phyloP scores from a whole-genome alignment of 345 rosid species.

The Excoecaria agallocha region DNA sequence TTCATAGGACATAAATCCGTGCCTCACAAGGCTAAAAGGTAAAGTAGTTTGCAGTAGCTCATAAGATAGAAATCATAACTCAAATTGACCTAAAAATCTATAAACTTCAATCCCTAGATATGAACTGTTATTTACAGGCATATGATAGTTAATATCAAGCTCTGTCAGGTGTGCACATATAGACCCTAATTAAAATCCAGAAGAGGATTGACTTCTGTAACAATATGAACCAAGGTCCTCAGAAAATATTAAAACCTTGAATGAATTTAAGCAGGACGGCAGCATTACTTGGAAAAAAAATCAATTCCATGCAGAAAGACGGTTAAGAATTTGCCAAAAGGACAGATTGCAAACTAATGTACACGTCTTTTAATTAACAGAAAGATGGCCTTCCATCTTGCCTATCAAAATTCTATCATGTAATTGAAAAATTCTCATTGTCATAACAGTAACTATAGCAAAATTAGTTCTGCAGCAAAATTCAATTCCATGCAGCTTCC shows the following conservation, averaged over 20 bases:
- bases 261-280: background rate
- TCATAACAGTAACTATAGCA: background rate
- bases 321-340: background rate
- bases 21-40: background rate
- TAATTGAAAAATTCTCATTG: background rate
- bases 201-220: background rate
- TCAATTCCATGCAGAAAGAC: no score
- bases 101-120: background rate
- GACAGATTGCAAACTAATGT: background rate
- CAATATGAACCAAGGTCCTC: background rate
- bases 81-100: background rate
- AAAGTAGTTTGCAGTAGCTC: background rate
- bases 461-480: background rate
- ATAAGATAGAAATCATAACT: background rate
- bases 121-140: background rate
- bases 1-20: background rate
- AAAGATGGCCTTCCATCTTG: background rate
- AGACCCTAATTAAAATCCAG: background rate
- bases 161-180: background rate
- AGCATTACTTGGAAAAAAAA: no score
- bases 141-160: background rate
- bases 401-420: background rate
- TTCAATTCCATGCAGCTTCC: background rate
- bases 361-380: background rate
- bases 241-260: background rate